These are phyloP conservation scores for Endotrypanum monterogeii DNA, from an alignment of 208 protist species.

Conservation along the genomic window DNA sequence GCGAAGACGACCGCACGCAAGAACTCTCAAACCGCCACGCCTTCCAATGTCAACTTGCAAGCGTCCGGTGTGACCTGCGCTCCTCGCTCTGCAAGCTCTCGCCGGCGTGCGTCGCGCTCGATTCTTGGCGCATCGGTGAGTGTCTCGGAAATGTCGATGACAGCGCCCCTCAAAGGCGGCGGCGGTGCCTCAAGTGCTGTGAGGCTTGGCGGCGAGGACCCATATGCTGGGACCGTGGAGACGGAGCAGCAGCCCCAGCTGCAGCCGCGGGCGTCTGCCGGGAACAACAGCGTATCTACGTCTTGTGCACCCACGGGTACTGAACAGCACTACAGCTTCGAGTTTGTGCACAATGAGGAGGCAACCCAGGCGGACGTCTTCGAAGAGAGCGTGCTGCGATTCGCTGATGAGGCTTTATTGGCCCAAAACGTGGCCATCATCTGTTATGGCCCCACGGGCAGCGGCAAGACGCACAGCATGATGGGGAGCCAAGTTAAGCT, in stretches of 20 bases:
- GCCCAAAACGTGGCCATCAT: constrained; percentile 84
- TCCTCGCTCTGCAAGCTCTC: background rate
- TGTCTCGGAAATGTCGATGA: constrained; percentile 26
- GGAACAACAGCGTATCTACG: constrained; percentile 7
- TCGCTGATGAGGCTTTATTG: constrained; percentile 83
- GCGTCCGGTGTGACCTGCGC: background rate
- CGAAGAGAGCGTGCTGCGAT: constrained; percentile 83
- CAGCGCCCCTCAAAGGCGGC: background rate
- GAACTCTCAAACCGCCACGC: constrained; percentile 12
- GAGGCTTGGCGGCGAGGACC: background rate
- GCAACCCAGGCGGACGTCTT: constrained; percentile 89
- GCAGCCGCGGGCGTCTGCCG: constrained; percentile 1
- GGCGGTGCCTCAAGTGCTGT: background rate
- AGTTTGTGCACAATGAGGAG: constrained; percentile 85
- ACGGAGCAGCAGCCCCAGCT: background rate
- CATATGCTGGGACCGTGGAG: background rate
- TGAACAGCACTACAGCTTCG: constrained; percentile 85
- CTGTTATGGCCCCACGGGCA: constrained; percentile 88
- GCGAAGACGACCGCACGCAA: constrained; percentile 9
- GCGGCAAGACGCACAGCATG: constrained; percentile 92
- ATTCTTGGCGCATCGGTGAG: constrained; percentile 23
- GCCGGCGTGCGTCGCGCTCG: constrained; percentile 16
- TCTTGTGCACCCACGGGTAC: constrained; percentile 11
- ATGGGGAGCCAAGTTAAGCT: constrained; percentile 56
- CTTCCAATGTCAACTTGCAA: background rate